Evolutionary conservation across 2,329 filamentous ascomycete genomes (phyloP).

Genomic region (Aspergillus sp.): DNA sequence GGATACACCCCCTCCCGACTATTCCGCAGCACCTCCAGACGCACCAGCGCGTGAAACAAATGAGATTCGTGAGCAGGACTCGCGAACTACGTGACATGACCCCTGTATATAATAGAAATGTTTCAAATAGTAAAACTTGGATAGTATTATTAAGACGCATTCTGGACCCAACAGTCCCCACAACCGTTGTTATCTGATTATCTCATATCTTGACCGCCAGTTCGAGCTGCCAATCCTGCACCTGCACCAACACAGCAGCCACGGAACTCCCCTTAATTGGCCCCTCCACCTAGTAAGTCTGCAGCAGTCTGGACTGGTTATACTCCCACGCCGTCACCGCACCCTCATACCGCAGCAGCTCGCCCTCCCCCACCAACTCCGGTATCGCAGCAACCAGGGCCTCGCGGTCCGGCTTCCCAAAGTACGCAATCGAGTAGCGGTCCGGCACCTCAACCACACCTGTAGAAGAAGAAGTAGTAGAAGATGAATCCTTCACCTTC

Average conservation of each 20-base stretch:
- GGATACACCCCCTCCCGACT: not conserved
- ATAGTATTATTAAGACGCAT: not conserved
- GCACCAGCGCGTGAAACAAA: not conserved
- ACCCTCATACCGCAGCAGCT: conserved; percentile 4
- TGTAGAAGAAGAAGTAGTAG: no score
- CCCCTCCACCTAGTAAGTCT: not conserved
- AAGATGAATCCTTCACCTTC: no score
- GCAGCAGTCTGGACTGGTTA: conserved; percentile 8
- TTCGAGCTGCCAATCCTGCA: not conserved
- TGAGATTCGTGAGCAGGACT: conserved; percentile 7
- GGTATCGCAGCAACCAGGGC: not conserved
- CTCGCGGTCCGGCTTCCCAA: conserved; percentile 15
- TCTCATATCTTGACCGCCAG: not conserved
- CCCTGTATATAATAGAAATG: conserved; percentile 7
- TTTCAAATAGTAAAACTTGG: conserved; percentile 3
- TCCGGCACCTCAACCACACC: not conserved
- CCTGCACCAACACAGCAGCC: no score
- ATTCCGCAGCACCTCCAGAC: not conserved
- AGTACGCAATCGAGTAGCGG: conserved; percentile 15
- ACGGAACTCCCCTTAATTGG: not conserved
- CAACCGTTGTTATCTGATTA: not conserved
- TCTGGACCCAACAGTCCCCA: not conserved
- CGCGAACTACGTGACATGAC: conserved; percentile 20
- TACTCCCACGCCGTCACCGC: conserved; percentile 11
- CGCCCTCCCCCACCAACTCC: conserved; percentile 2